Conservation (phyloP, 805 yeast genomes). For the Priceomyces fermenticarens region DNA sequence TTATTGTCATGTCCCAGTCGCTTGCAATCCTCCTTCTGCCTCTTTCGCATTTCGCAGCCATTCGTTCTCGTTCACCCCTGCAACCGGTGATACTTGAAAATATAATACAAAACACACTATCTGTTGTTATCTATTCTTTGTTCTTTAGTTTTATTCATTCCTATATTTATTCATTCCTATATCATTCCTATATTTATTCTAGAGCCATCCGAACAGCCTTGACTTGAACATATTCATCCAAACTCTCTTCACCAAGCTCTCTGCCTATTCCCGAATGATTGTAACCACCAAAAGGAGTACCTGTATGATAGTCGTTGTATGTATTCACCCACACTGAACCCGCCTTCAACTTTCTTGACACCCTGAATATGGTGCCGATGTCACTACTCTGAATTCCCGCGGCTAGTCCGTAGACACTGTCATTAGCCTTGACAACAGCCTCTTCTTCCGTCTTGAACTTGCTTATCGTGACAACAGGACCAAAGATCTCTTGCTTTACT, state of each 20-base stretch:
- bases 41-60: too few species aligned
- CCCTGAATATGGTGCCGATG: slow-evolving; percentile 14
- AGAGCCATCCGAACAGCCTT: slow-evolving; percentile 17
- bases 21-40: too few species aligned
- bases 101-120: too few species aligned
- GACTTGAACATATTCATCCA: slow-evolving; percentile 32
- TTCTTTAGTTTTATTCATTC: too few species aligned
- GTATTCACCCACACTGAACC: slow-evolving; percentile 73
- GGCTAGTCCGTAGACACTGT: slow-evolving; percentile 45
- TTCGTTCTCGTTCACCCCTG: too few species aligned
- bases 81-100: too few species aligned
- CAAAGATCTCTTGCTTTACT: slow-evolving; percentile 49
- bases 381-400: slow-evolving; percentile 43
- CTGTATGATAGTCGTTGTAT: slow-evolving; percentile 60
- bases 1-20: too few species aligned
- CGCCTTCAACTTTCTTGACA: slow-evolving; percentile 41
- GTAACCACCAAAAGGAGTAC: slow-evolving; percentile 45
- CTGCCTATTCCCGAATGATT: slow-evolving; percentile 41
- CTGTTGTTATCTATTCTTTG: too few species aligned
- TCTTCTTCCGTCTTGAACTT: slow-evolving; percentile 44
- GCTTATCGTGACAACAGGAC: slow-evolving; percentile 48
- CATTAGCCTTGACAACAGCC: slow-evolving; percentile 42
- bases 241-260: slow-evolving; percentile 37
- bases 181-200: too few species aligned
- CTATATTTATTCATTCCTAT: too few species aligned